Evolutionary conservation across 495 filamentous ascomycete genomes (phyloP).

Genomic region (Penicillium arizonense): DNA sequence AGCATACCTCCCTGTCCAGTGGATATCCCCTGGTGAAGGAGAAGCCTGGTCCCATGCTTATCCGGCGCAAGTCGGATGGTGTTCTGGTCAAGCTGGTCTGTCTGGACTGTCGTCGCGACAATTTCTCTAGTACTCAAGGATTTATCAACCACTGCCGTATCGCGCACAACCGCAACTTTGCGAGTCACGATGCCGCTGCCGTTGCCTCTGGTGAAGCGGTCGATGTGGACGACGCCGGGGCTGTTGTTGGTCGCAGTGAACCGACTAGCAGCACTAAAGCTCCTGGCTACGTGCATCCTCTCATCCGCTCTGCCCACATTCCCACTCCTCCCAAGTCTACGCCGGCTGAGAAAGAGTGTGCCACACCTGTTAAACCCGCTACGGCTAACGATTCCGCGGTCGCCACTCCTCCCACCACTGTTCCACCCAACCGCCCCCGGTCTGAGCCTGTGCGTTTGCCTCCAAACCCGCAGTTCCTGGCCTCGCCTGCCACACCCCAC

Average conservation of each 20-base stretch:
- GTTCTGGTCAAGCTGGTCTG: slow-evolving; percentile 78
- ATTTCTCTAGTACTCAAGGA: slow-evolving; percentile 93
- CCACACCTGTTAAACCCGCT: slow-evolving; percentile 26
- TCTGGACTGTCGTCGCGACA: slow-evolving; percentile 79
- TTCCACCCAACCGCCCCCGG: slow-evolving; percentile 7
- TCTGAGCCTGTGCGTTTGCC: slow-evolving; percentile 12
- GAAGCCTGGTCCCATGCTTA: slow-evolving; percentile 58
- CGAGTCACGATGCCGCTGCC: slow-evolving; percentile 94
- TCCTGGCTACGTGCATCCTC: slow-evolving; percentile 65
- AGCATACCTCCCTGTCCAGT: slow-evolving; percentile 69
- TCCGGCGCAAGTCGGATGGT: slow-evolving; percentile 59
- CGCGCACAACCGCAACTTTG: slow-evolving; percentile 84
- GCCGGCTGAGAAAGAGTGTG: slow-evolving; percentile 39
- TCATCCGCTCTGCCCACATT: slow-evolving; percentile 59
- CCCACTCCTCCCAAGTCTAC: slow-evolving; percentile 51
- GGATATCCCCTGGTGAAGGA: slow-evolving; percentile 71
- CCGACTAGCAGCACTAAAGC: slow-evolving; percentile 29
- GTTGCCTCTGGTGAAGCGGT: slow-evolving; percentile 80
- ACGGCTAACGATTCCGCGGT: slow-evolving; percentile 12
- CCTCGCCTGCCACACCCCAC: slow-evolving; percentile 70
- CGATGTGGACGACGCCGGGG: slow-evolving; percentile 63
- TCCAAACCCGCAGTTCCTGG: slow-evolving; percentile 30
- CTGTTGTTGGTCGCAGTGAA: slow-evolving; percentile 51
- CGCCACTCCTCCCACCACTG: slow-evolving; percentile 32
- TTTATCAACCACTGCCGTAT: slow-evolving; percentile 99